Percentiles rank a stretch among this genome's conserved stretches.
Conservation (phyloP, 23 red algal species). For the Gracilaria domingensis region DNA sequence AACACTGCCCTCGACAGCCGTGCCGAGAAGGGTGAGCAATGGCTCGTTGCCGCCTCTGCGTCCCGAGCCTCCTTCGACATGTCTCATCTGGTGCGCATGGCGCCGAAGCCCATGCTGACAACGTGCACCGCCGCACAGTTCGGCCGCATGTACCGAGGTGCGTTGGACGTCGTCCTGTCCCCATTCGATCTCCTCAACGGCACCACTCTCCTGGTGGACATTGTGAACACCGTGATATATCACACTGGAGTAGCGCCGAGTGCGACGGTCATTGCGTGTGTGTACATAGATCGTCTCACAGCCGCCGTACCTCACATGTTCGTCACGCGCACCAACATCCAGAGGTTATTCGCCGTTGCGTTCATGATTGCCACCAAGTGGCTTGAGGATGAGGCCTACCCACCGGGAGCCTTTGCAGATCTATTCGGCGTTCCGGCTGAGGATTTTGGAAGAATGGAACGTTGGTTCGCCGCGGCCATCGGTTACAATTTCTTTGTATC, state of each 20-base stretch:
- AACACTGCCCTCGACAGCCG: slow-evolving; percentile 5
- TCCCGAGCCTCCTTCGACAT: slow-evolving; percentile 15
- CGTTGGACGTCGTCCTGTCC: background rate
- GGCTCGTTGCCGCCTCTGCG: slow-evolving; percentile 14
- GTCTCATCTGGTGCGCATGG: background rate
- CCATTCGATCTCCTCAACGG: slow-evolving; percentile 7
- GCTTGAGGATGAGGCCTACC: background rate
- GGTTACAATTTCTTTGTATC: background rate
- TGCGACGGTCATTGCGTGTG: slow-evolving; percentile 1
- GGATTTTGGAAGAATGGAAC: background rate
- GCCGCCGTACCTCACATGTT: slow-evolving; percentile 4
- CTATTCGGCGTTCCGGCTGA: background rate
- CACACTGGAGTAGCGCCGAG: background rate
- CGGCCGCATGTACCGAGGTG: slow-evolving; percentile 1
- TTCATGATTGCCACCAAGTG: slow-evolving; percentile 25
- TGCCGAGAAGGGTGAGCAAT: slow-evolving; percentile 9
- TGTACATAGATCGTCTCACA: slow-evolving; percentile 34
- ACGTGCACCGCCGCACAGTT: background rate
- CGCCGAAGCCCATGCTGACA: background rate
- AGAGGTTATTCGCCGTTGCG: slow-evolving; percentile 29
- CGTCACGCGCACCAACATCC: slow-evolving; percentile 2
- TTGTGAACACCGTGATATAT: background rate
- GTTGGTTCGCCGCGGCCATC: background rate
- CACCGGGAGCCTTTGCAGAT: background rate
- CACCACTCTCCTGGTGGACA: background rate